Evolutionary conservation across 805 yeast genomes (phyloP).

Genomic region (Candida pseudofarinosa): DNA sequence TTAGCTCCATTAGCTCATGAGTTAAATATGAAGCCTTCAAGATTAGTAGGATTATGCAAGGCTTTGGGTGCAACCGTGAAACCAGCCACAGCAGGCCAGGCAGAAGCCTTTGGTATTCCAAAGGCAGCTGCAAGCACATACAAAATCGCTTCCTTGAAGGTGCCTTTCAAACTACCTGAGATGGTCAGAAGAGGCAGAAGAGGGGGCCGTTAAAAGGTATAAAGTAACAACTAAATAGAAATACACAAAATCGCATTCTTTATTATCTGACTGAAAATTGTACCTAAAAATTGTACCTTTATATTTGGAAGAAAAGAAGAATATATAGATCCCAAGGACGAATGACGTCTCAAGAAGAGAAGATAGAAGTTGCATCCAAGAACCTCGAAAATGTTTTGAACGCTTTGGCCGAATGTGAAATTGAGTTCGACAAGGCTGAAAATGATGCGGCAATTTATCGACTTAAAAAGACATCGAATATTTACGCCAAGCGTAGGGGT

Average conservation of each 20-base stretch:
- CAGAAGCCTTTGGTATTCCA: constrained; percentile 67
- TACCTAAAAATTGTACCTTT: too few species aligned
- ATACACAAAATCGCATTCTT: not conserved
- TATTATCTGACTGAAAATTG: too few species aligned
- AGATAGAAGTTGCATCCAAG: constrained; percentile 1
- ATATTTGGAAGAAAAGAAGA: too few species aligned
- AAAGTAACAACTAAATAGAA: not conserved
- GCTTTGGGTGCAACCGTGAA: constrained; percentile 81
- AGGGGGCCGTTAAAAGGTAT: constrained; percentile 4
- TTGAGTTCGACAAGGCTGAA: constrained; percentile 56
- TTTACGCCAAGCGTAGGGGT: constrained; percentile 55
- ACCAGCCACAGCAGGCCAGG: constrained; percentile 67
- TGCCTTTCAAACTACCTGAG: constrained; percentile 88
- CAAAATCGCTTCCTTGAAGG: constrained; percentile 78
- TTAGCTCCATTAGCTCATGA: constrained; percentile 82
- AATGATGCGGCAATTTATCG: constrained; percentile 55
- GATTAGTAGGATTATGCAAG: constrained; percentile 62
- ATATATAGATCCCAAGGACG: too few species aligned
- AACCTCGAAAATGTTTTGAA: constrained; percentile 26
- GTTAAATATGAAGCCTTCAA: constrained; percentile 73
- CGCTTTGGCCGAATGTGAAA: constrained; percentile 55
- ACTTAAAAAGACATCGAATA: constrained; percentile 48
- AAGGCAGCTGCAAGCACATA: constrained; percentile 57
- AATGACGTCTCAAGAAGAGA: constrained; percentile 1
- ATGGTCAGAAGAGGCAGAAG: constrained; percentile 62